phyloP scores from a whole-genome alignment of 2,329 filamentous ascomycete species.

The Juglanconis oblonga region DNA sequence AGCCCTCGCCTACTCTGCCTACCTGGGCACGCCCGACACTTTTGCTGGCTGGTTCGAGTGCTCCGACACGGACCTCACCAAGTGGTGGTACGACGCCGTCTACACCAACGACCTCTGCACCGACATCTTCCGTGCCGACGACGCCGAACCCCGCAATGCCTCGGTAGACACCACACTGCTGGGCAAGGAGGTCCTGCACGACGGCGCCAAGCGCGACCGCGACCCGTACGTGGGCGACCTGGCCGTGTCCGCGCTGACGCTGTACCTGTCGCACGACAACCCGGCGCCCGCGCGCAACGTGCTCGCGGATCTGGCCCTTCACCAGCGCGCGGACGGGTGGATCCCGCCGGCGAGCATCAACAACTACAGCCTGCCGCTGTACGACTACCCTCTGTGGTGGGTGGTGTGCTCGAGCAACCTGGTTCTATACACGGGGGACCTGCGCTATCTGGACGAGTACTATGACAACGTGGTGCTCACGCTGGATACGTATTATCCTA shows the following conservation, averaged over 20 bases:
- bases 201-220: conserved; percentile 50
- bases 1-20: conserved; percentile 41
- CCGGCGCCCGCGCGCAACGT: conserved; percentile 41
- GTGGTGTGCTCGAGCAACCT: conserved; percentile 45
- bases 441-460: conserved; percentile 37
- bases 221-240: conserved; percentile 53
- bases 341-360: conserved; percentile 52
- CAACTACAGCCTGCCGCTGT: conserved; percentile 44
- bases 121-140: conserved; percentile 42
- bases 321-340: conserved; percentile 50
- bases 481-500: conserved; percentile 45
- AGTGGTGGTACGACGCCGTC: conserved; percentile 52
- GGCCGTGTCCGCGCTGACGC: conserved; percentile 45
- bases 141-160: conserved; percentile 47
- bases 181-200: conserved; percentile 45
- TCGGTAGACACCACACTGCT: conserved; percentile 37
- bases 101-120: conserved; percentile 51
- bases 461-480: conserved; percentile 38
- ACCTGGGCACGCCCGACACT: conserved; percentile 44
- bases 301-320: conserved; percentile 45
- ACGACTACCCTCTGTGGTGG: conserved; percentile 55
- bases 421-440: conserved; percentile 48
- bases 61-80: conserved; percentile 45
- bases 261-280: conserved; percentile 44
- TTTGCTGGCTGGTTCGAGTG: conserved; percentile 52